Evolutionary conservation across 1,284 basidiomycete genomes (phyloP), one percentile per base, ranked within the genome.

Genomic region (Sphagnurus paluster): DNA sequence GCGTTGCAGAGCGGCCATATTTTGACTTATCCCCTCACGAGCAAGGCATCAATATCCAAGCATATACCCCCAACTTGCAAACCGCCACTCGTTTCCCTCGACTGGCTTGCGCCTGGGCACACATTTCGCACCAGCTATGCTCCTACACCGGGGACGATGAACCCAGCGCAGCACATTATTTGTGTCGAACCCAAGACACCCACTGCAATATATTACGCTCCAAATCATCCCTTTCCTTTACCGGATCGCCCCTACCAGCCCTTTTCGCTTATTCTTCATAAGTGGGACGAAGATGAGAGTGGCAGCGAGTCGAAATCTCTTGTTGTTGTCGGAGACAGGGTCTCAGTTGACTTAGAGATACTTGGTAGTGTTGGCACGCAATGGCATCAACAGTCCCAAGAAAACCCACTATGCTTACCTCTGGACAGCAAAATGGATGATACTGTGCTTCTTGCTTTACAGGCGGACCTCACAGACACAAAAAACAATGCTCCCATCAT

Each of bases 331-430:
- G 87, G 84, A 1, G 90, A 90, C 61, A 74, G 77, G 36, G 80
- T 80, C 0, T 89, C 90, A 2, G 80, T 84, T 0, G 90, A 93
- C 57, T 71, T 93, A 1, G 90, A 89, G 42, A 68, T 87, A 16
- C 61, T 92, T 19, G 85, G 76, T 3, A 78, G 74, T 48, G 56
- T 74, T 14, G 64, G 70, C 2, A 68, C 69, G 8, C 66, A 70
- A 29, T 93, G 90, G 90, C 76, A 76, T 48, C 83, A 84, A 41
- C 65, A 90, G 39, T 78, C 80, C 2, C 76, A 90, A 49, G 90
- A 92, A 50, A 90, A 90, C 62, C 87, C 78, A 0, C 75, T 87
- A 5, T 80, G 80, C 0, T 71, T 93, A 14, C 91, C 91, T 1
- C 63, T 90, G 26, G 85, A 88, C 55, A 76, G 80, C 41, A 77